Evolutionary conservation across 129 eudicot species (phyloP).

Genomic region (Pseudognaphalium luteoalbum): DNA sequence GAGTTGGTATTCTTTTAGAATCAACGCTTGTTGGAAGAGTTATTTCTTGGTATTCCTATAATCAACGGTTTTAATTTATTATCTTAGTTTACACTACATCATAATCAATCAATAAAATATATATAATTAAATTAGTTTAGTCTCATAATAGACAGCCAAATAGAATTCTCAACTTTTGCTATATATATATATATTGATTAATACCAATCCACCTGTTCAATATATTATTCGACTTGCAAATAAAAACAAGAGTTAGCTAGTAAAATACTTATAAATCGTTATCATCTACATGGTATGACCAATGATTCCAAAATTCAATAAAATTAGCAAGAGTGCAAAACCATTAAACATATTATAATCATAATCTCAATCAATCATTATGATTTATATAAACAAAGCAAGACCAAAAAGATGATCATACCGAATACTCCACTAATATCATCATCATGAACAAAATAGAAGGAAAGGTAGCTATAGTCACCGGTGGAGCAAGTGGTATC

Average conservation of each 20-base stretch:
- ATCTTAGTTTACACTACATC: too few species aligned
- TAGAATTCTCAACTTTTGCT: too few species aligned
- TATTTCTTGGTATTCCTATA: too few species aligned
- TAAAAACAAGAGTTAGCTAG: not conserved
- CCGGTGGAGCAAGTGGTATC: conserved; percentile 17
- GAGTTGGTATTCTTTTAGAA: too few species aligned
- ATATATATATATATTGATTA: too few species aligned
- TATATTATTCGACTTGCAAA: not conserved
- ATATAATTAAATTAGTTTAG: too few species aligned
- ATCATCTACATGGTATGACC: not conserved
- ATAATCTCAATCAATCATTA: not conserved
- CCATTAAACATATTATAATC: not conserved
- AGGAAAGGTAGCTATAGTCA: conserved; percentile 15
- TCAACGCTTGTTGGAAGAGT: too few species aligned
- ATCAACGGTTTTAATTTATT: too few species aligned
- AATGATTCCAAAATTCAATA: not conserved
- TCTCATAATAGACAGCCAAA: too few species aligned
- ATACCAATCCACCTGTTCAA: not conserved
- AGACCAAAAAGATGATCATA: not conserved
- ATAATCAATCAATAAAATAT: too few species aligned
- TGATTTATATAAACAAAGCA: not conserved
- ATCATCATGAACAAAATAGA: not conserved
- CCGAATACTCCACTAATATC: not conserved
- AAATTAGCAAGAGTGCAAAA: not conserved
- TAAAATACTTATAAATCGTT: too few species aligned